A percentile compares a stretch with the other conserved stretches of the same genome.
These are phyloP conservation scores for Chrysanthemum lavandulifolium DNA, from an alignment of 129 eudicot genomes.

Conservation along the genomic window DNA sequence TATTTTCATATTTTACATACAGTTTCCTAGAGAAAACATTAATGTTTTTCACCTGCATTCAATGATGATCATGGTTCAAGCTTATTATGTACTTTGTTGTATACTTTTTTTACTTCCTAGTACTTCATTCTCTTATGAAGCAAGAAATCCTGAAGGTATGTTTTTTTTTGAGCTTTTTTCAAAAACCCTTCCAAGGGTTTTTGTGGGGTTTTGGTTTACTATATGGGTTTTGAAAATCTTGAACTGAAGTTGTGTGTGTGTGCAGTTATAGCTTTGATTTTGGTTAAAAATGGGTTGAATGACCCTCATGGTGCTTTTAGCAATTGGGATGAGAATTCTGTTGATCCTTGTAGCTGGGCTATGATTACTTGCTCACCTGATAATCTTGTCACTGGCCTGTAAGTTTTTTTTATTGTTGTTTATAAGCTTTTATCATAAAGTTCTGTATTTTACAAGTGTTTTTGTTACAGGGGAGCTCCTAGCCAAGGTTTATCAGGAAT, in stretches of 20 bases:
- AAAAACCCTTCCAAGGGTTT: conserved; percentile 6
- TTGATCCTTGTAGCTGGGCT: conserved; percentile 99
- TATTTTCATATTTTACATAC: conserved; percentile 20
- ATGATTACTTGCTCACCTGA: conserved; percentile 92
- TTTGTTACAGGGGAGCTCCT: conserved; percentile 75
- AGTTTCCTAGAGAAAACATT: background rate
- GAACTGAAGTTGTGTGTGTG: conserved; percentile 17
- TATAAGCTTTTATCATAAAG: background rate
- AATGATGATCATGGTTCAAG: conserved; percentile 42
- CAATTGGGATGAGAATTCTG: conserved; percentile 97
- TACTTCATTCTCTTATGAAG: conserved; percentile 56
- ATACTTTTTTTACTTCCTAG: conserved; percentile 30
- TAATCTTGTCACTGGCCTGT: conserved; percentile 84
- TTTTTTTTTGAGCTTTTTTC: background rate
- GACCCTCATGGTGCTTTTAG: conserved; percentile 89
- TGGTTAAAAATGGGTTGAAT: conserved; percentile 42
- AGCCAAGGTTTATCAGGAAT: conserved; percentile 91
- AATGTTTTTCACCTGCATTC: conserved; percentile 32
- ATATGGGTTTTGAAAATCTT: conserved; percentile 13
- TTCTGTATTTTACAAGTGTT: conserved; percentile 6
- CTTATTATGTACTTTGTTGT: conserved; percentile 3
- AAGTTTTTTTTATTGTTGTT: conserved; percentile 21
- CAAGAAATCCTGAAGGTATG: conserved; percentile 86
- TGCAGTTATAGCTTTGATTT: conserved; percentile 71
- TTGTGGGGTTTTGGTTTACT: conserved; percentile 4